phyloP scores from a whole-genome alignment of 768 basidiomycete genomes.

The Suillus variegatus region DNA sequence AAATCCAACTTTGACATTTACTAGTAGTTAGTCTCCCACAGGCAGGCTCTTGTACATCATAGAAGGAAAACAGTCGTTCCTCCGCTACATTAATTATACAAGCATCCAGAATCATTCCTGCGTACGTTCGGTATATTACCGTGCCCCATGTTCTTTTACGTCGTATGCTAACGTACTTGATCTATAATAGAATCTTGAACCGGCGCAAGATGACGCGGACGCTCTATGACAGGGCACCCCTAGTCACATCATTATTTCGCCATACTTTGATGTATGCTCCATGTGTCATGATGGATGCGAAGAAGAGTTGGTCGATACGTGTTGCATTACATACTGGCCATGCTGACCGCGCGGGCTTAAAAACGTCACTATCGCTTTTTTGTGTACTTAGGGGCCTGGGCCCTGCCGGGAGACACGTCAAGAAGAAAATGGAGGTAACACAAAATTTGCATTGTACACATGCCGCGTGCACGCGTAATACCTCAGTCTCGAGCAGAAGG shows the following conservation, averaged over 20 bases:
- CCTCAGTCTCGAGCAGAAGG: neutral
- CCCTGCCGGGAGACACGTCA: neutral
- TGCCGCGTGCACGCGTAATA: neutral
- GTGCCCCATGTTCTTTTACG: neutral
- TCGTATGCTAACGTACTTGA: neutral
- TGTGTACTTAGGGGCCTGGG: neutral
- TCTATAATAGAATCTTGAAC: neutral
- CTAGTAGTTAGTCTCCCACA: neutral
- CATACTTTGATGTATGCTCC: neutral
- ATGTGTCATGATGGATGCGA: constrained; percentile 1
- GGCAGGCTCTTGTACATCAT: neutral
- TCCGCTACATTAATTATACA: neutral
- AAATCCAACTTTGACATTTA: neutral
- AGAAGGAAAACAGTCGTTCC: neutral
- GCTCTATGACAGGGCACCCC: neutral
- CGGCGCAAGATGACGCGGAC: neutral
- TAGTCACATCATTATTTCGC: neutral
- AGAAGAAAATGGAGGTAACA: neutral
- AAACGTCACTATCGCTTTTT: neutral
- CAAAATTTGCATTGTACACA: neutral
- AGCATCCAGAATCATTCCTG: neutral
- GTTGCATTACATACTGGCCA: neutral
- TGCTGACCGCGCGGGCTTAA: neutral
- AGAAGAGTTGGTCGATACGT: neutral
- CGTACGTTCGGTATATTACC: neutral